Evolutionary conservation across 2,329 filamentous ascomycete species (phyloP).

Genomic region (Scedosporium apiospermum): DNA sequence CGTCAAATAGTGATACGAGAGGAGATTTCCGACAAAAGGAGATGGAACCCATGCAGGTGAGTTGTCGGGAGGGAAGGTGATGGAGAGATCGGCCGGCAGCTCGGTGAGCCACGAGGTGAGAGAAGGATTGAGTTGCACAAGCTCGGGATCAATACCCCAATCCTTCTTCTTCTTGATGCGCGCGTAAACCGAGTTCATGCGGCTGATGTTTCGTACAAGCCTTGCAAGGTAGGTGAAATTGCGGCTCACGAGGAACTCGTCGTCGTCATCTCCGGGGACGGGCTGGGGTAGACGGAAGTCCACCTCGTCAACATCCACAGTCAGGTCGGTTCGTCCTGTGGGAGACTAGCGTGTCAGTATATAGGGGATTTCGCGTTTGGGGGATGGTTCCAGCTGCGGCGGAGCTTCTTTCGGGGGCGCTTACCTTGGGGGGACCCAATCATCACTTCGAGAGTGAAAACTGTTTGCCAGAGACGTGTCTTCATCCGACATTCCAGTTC

Average conservation of each 20-base stretch:
- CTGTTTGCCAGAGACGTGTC: slow-evolving; percentile 80
- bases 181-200: slow-evolving; percentile 66
- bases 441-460: slow-evolving; percentile 83
- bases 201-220: slow-evolving; percentile 66
- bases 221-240: slow-evolving; percentile 77
- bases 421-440: slow-evolving; percentile 85
- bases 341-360: background rate
- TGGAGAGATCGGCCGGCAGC: slow-evolving; percentile 66
- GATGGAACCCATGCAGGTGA: slow-evolving; percentile 77
- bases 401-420: background rate
- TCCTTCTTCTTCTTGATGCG: slow-evolving; percentile 68
- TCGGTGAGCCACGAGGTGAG: slow-evolving; percentile 68
- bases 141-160: slow-evolving; percentile 79
- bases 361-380: background rate
- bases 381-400: background rate
- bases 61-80: slow-evolving; percentile 69
- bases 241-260: slow-evolving; percentile 67
- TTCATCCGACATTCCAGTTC: slow-evolving; percentile 72
- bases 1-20: slow-evolving; percentile 78
- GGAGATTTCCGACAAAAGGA: slow-evolving; percentile 81
- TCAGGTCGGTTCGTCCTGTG: slow-evolving; percentile 66
- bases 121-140: slow-evolving; percentile 69
- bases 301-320: slow-evolving; percentile 65
- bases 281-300: slow-evolving; percentile 61
- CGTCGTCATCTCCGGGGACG: slow-evolving; percentile 58